Conservation (phyloP, 306 rosid genomes). For the Gynostemma pentaphyllum region DNA sequence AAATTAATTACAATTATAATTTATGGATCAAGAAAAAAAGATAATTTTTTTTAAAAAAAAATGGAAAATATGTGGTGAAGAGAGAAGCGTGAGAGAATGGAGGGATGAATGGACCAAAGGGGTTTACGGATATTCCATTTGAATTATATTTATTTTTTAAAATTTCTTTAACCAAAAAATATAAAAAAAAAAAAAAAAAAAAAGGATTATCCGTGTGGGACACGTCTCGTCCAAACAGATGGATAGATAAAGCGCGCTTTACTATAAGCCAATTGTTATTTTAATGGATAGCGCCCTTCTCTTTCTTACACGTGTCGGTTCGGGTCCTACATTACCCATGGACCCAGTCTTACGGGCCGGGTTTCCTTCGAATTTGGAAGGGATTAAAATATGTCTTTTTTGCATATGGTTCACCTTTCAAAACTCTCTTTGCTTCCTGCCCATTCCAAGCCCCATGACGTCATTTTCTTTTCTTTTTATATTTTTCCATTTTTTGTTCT, state of each 20-base stretch:
- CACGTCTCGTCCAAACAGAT: slow-evolving; percentile 12
- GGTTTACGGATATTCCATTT: slow-evolving; percentile 9
- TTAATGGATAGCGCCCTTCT: neutral
- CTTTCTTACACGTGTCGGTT: neutral
- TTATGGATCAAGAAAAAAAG: too few relatives aligned
- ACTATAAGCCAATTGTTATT: slow-evolving; percentile 9
- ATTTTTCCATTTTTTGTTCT: too few relatives aligned
- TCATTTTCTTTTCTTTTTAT: too few relatives aligned
- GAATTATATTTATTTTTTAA: neutral
- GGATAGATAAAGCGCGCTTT: slow-evolving; percentile 15
- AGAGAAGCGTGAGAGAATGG: slow-evolving; percentile 7
- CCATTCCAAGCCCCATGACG: too few relatives aligned
- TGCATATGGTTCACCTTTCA: too few relatives aligned
- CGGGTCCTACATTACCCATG: neutral
- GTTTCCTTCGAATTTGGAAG: neutral
- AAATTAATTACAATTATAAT: neutral
- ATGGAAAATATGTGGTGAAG: neutral
- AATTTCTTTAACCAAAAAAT: neutral
- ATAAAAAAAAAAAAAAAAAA: neutral
- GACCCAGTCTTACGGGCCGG: neutral
- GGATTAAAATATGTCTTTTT: too few relatives aligned
- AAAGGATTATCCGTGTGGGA: slow-evolving; percentile 7
- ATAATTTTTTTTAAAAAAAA: neutral
- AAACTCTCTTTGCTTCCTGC: too few relatives aligned
- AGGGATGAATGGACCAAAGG: slow-evolving; percentile 1